Percentiles rank a stretch among this genome's conserved stretches.
These are phyloP conservation scores for Filosporella fistucella DNA, from an alignment of 495 filamentous ascomycete genomes.

Conservation along the genomic window DNA sequence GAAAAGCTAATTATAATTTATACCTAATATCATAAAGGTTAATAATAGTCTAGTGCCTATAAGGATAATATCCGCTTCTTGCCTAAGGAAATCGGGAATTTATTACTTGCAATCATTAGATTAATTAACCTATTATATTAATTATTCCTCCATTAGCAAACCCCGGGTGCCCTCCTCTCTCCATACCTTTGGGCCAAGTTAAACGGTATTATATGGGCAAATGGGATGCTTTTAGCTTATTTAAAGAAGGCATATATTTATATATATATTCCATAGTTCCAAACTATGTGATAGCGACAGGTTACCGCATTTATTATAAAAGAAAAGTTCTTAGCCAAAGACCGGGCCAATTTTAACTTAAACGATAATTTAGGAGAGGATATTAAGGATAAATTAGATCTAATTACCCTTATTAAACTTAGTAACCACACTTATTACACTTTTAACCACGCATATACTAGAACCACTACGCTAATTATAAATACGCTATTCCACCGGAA, in stretches of 20 bases:
- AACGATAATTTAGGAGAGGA: no score
- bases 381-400: no score
- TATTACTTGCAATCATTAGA: background rate
- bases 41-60: slow-evolving; percentile 4
- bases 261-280: background rate
- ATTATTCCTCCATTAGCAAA: background rate
- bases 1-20: slow-evolving; percentile 8
- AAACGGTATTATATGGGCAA: background rate
- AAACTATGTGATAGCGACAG: background rate
- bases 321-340: no score
- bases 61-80: slow-evolving; percentile 6
- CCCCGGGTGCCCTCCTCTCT: slow-evolving; percentile 4
- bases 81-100: background rate
- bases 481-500: no score
- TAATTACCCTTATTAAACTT: no score
- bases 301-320: background rate
- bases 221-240: slow-evolving; percentile 2
- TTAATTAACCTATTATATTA: background rate
- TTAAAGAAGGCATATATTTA: background rate
- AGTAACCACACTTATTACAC: no score
- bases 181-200: background rate
- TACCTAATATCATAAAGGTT: background rate
- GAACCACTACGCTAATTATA: background rate
- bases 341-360: no score
- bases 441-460: background rate